Evolutionary conservation across 441 rosid genomes (phyloP).

Genomic region (Populus hybrid): DNA sequence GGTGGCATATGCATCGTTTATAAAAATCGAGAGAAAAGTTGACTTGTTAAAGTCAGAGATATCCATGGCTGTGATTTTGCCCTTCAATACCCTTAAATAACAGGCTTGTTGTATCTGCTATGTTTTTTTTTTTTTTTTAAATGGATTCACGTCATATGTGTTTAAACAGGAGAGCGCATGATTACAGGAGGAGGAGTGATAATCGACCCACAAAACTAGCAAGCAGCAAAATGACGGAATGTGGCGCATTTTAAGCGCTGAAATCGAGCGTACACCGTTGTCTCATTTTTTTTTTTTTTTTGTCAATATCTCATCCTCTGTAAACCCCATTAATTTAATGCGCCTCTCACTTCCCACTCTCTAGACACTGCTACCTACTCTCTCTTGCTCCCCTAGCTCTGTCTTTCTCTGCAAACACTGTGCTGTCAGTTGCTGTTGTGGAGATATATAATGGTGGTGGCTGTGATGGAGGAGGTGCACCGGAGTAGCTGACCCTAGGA

Average conservation of each 20-base stretch:
- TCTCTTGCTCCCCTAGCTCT: background rate
- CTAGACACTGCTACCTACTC: background rate
- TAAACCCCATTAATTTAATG: background rate
- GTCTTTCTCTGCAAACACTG: background rate
- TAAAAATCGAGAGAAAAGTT: background rate
- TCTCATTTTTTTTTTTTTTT: background rate
- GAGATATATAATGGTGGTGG: background rate
- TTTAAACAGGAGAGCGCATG: background rate
- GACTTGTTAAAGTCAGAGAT: background rate
- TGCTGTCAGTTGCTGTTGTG: background rate
- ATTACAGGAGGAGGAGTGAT: no score
- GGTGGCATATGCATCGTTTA: background rate
- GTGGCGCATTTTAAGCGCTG: slow-evolving; percentile 40
- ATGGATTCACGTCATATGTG: background rate
- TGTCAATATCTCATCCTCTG: background rate
- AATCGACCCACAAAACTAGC: background rate
- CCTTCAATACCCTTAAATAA: background rate
- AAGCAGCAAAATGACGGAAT: slow-evolving; percentile 15
- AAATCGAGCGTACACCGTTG: slow-evolving; percentile 20
- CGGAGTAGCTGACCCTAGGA: background rate
- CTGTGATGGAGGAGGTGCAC: background rate
- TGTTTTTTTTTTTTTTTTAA: background rate
- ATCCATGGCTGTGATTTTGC: slow-evolving; percentile 11
- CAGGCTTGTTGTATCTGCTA: background rate
- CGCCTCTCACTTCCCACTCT: background rate